These are phyloP conservation scores for Coemansia sp. DNA, from an alignment of 192 early-diverging fungal species.

Conservation along the genomic window DNA sequence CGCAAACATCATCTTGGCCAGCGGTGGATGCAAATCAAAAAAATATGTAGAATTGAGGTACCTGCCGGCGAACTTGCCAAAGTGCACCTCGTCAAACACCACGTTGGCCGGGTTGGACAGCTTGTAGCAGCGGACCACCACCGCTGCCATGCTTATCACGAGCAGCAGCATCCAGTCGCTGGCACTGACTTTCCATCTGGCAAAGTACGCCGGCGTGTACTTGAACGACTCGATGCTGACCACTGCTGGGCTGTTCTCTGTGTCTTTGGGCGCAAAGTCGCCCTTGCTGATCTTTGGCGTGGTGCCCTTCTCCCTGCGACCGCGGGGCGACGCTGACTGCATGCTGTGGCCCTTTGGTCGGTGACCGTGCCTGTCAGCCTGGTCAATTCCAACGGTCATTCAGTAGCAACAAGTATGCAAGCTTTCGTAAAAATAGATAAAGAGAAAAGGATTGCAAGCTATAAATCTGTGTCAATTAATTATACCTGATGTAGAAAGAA, in stretches of 20 bases:
- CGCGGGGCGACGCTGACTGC: background rate
- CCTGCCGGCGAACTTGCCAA: constrained; percentile 93
- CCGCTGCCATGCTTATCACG: constrained; percentile 12
- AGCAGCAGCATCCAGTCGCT: constrained; percentile 23
- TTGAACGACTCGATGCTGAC: constrained; percentile 14
- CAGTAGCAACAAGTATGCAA: background rate
- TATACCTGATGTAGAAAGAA: too few species aligned
- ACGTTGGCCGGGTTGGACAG: constrained; percentile 36
- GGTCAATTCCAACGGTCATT: constrained; percentile 35
- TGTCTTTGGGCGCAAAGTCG: background rate
- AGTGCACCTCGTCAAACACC: constrained; percentile 98
- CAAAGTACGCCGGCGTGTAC: constrained; percentile 15
- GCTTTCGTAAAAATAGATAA: background rate
- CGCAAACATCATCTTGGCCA: constrained; percentile 91
- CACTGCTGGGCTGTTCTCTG: background rate
- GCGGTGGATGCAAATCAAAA: constrained; percentile 95
- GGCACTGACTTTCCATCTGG: constrained; percentile 20
- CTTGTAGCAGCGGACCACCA: constrained; percentile 38
- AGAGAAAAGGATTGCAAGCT: background rate
- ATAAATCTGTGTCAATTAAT: background rate
- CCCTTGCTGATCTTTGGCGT: constrained; percentile 6
- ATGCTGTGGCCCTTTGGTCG: constrained; percentile 45
- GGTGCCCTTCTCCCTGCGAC: background rate
- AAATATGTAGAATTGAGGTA: constrained; percentile 87
- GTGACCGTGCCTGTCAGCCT: constrained; percentile 9